A percentile compares a stretch with the other conserved stretches of the same genome.
These are phyloP conservation scores for Caloboletus inedulis DNA, from an alignment of 1,284 basidiomycete genomes.

Conservation along the genomic window DNA sequence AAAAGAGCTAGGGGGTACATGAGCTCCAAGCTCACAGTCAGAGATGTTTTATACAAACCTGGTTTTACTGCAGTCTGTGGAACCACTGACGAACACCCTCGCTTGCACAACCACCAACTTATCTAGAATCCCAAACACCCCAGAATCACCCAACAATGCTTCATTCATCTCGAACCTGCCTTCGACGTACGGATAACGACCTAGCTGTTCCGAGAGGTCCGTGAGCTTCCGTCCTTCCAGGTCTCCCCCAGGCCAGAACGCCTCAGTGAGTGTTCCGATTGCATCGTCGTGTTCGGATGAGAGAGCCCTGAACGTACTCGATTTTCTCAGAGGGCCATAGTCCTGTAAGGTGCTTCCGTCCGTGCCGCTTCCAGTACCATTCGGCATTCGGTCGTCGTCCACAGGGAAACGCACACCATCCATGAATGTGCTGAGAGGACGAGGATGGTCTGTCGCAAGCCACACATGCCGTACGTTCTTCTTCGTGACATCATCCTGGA, in stretches of 20 bases:
- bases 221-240: conserved; percentile 40
- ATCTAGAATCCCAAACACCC: conserved; percentile 47
- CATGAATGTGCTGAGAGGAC: conserved; percentile 20
- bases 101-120: conserved; percentile 45
- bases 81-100: conserved; percentile 45
- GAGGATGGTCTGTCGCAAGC: conserved; percentile 49
- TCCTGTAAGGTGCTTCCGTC: neutral
- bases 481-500: conserved; percentile 30
- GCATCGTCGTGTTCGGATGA: conserved; percentile 39
- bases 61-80: conserved; percentile 36
- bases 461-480: conserved; percentile 40
- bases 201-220: conserved; percentile 34
- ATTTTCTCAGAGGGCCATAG: conserved; percentile 29
- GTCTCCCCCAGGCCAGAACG: conserved; percentile 41
- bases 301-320: conserved; percentile 41
- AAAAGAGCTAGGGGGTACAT: conserved; percentile 19
- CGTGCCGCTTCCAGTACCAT: neutral
- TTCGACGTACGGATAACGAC: conserved; percentile 23
- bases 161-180: conserved; percentile 28
- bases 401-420: neutral
- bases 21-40: neutral
- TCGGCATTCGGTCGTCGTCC: neutral
- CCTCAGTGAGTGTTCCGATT: conserved; percentile 38
- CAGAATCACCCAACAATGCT: conserved; percentile 41
- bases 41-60: conserved; percentile 31